Base-by-base conservation (phyloP, 257 asterid genomes). In the Solanum virginianum region DNA sequence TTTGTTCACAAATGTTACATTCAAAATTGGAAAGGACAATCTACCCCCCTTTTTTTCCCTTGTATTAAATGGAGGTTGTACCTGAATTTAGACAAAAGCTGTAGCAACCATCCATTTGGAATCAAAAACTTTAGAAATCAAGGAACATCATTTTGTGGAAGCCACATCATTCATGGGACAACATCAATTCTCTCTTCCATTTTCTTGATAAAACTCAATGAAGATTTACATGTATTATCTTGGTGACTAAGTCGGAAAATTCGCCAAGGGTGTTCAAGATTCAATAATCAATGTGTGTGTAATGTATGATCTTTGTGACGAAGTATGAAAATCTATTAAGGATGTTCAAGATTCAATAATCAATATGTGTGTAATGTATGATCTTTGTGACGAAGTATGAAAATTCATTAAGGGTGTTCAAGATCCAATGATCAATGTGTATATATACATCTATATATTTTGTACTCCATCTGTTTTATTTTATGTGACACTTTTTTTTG, bases 251-350 rank as follows among this genome's bases (percentile, higher is more conserved):
- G 26, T 20, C 20, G 8, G 29, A 59, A 59, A 59, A 59, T 59
- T 20, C 14, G n/a, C 14, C 0, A 0, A 57, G 14, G 29, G 9
- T 12, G 1, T 20, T 36, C 41, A 36, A 36, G 6, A 36, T 4
- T 36, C 6, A 4, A 4, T 36, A 5, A 36, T 36, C 41, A 36
- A 36, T 36, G 41, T 36, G 41, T 36, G 36, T 32, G 36, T 32
- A 32, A 20, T 57, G 24, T 57, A 57, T 55, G 18, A 17, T n/a
- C 22, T 16, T 17, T n/a, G 65, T 57, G 26, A 24, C 1, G 3
- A 57, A 57, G 26, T 20, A 9, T 9, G 65, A 59, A 59, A 59
- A 59, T 59, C 10, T 3, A 20, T 6, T 0, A 0, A 57, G 7
- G 29, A 7, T 12, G 1, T 20, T 36, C 41, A 36, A 36, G 6